Conservation (phyloP, 1,284 basidiomycete species). For the Macrocystidia cucumis region DNA sequence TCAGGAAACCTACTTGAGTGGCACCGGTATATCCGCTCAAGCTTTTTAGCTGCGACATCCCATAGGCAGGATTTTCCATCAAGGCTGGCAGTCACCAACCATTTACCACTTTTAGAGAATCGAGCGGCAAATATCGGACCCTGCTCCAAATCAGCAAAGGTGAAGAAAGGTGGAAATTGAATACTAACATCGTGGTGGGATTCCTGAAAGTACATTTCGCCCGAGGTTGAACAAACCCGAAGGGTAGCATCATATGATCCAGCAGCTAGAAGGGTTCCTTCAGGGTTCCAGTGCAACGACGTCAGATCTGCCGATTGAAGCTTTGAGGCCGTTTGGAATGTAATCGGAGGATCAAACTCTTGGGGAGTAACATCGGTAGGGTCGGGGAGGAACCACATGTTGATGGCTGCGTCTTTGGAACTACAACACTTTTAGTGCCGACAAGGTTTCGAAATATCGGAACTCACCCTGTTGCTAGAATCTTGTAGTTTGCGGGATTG, state of each 20-base stretch:
- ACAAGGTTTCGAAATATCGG: conserved; percentile 1
- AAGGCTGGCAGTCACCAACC: conserved; percentile 65
- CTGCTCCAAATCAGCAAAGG: conserved; percentile 30
- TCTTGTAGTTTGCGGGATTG: conserved; percentile 57
- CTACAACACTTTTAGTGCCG: conserved; percentile 25
- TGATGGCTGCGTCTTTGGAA: conserved; percentile 69
- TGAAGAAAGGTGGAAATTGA: conserved; percentile 5
- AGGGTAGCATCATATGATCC: conserved; percentile 69
- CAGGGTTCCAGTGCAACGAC: conserved; percentile 64
- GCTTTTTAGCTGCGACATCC: conserved; percentile 58
- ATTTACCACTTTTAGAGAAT: conserved; percentile 64
- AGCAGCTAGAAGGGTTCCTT: conserved; percentile 66
- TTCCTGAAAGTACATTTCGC: conserved; percentile 52
- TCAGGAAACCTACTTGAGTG: conserved; percentile 45
- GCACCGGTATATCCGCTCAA: conserved; percentile 53
- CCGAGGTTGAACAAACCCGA: conserved; percentile 51
- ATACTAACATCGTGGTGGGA: conserved; percentile 53
- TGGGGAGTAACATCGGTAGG: conserved; percentile 25
- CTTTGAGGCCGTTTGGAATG: conserved; percentile 40
- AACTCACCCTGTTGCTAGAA: conserved; percentile 69
- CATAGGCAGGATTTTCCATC: conserved; percentile 72
- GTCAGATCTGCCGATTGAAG: conserved; percentile 54
- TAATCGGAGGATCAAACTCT: conserved; percentile 20
- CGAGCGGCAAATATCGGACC: conserved; percentile 69
- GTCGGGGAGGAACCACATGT: conserved; percentile 71